A percentile compares a stretch with the other conserved stretches of the same genome.
These are phyloP conservation scores for Cryptococcus jaspeensis DNA, from an alignment of 1,284 basidiomycete genomes.

Conservation along the genomic window DNA sequence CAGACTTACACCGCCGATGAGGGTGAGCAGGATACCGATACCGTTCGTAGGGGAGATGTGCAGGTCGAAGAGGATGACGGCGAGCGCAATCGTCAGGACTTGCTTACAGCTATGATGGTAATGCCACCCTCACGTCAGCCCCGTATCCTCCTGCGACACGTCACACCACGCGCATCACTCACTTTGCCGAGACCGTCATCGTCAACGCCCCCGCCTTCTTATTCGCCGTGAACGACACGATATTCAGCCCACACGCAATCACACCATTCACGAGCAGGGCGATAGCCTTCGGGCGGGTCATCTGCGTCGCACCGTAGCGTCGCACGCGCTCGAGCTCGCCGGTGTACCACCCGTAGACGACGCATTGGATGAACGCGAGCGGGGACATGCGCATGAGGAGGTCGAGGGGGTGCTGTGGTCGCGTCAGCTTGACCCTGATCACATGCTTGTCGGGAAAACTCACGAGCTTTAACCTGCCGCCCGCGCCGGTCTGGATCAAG, in stretches of 20 bases:
- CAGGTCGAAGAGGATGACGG: conserved; percentile 77
- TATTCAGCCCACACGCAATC: conserved; percentile 85
- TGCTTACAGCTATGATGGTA: conserved; percentile 66
- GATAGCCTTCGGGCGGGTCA: conserved; percentile 57
- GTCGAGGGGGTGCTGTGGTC: conserved; percentile 74
- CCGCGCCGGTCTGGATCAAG: conserved; percentile 60
- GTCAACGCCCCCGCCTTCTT: conserved; percentile 68
- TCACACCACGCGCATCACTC: conserved; percentile 9
- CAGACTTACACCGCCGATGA: conserved; percentile 67
- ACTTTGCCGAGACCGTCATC: conserved; percentile 52
- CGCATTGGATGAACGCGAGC: conserved; percentile 81
- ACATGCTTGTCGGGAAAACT: conserved; percentile 15
- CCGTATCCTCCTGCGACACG: neutral
- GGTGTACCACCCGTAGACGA: conserved; percentile 67
- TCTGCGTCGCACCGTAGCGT: conserved; percentile 57
- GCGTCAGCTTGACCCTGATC: neutral
- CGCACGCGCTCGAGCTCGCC: conserved; percentile 73
- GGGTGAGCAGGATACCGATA: conserved; percentile 74
- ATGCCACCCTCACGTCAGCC: neutral
- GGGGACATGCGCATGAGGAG: conserved; percentile 81
- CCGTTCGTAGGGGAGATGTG: conserved; percentile 74
- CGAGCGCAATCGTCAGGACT: conserved; percentile 83
- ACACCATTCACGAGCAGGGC: conserved; percentile 72
- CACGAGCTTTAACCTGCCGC: conserved; percentile 48
- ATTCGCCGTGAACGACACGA: conserved; percentile 89